Percentiles rank a stretch among this genome's conserved stretches.
These are phyloP conservation scores for Myriosclerotinia curreyana DNA, from an alignment of 2,329 filamentous ascomycete genomes.

Conservation along the genomic window DNA sequence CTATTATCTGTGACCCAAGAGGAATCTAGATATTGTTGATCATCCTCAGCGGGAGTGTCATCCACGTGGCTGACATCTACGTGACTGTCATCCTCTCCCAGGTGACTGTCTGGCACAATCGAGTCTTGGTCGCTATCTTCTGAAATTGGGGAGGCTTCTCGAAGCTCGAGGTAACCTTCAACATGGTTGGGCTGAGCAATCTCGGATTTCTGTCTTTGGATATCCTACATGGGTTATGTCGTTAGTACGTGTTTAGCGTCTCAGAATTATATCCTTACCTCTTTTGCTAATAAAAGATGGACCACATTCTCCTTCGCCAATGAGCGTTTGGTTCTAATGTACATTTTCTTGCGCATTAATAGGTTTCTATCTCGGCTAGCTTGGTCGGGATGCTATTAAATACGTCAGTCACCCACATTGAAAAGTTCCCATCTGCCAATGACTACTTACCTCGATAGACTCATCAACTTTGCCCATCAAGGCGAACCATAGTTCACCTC, in stretches of 20 bases:
- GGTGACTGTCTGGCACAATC: background rate
- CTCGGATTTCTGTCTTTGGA: background rate
- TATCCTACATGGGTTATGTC: background rate
- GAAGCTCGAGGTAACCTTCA: background rate
- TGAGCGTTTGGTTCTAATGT: background rate
- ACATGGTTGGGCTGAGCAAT: background rate
- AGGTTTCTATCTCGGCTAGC: conserved; percentile 3
- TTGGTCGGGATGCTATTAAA: background rate
- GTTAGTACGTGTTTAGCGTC: background rate
- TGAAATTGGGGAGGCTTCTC: background rate
- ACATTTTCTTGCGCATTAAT: background rate
- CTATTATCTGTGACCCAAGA: background rate
- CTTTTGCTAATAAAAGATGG: background rate
- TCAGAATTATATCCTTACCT: background rate
- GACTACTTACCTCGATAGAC: background rate
- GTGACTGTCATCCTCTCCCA: background rate
- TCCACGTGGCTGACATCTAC: background rate
- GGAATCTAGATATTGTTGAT: background rate
- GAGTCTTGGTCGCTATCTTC: background rate
- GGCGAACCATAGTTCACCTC: background rate
- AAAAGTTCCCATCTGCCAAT: background rate
- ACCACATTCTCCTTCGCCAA: background rate
- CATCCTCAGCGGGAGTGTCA: background rate
- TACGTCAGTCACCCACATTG: background rate
- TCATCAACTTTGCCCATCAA: conserved; percentile 3